A percentile compares a stretch with the other conserved stretches of the same genome.
phyloP scores from a whole-genome alignment of 805 yeast genomes.

The Metschnikowia drakensbergensis region DNA sequence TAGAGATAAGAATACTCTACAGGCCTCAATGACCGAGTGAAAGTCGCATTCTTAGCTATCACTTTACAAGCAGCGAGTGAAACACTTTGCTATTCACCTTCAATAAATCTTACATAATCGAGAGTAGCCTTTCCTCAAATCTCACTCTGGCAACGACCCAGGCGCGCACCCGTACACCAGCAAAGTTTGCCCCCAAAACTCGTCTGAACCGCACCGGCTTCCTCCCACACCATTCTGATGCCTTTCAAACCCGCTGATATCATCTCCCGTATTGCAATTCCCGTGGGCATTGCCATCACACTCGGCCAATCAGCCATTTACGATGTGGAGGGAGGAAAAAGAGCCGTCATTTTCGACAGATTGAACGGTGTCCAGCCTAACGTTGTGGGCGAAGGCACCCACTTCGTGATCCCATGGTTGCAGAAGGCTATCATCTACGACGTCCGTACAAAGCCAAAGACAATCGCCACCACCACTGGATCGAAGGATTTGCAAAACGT shows the following conservation, averaged over 20 bases:
- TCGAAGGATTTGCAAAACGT: constrained; percentile 97
- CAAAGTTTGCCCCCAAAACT: constrained; percentile 2
- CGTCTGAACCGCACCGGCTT: neutral
- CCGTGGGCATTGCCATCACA: constrained; percentile 64
- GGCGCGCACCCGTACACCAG: constrained; percentile 9
- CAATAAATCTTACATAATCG: neutral
- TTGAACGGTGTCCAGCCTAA: constrained; percentile 78
- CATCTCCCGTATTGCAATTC: constrained; percentile 54
- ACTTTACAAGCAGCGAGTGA: neutral
- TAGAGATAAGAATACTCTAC: neutral
- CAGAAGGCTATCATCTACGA: constrained; percentile 91
- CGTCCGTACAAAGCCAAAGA: constrained; percentile 95
- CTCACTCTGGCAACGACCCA: neutral
- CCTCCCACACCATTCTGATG: constrained; percentile 6
- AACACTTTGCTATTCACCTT: neutral
- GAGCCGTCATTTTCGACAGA: constrained; percentile 95
- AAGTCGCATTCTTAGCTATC: neutral
- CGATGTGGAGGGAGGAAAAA: constrained; percentile 92
- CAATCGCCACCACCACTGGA: constrained; percentile 93
- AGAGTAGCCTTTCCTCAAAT: neutral
- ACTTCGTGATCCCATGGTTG: constrained; percentile 90
- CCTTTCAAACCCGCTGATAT: constrained; percentile 33
- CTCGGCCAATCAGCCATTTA: constrained; percentile 81
- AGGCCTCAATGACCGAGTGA: neutral
- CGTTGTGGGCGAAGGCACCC: constrained; percentile 97